Evolutionary conservation across 2,329 filamentous ascomycete genomes (phyloP), one percentile per base, ranked within the genome.

Genomic region (Uncinocarpus reesii): DNA sequence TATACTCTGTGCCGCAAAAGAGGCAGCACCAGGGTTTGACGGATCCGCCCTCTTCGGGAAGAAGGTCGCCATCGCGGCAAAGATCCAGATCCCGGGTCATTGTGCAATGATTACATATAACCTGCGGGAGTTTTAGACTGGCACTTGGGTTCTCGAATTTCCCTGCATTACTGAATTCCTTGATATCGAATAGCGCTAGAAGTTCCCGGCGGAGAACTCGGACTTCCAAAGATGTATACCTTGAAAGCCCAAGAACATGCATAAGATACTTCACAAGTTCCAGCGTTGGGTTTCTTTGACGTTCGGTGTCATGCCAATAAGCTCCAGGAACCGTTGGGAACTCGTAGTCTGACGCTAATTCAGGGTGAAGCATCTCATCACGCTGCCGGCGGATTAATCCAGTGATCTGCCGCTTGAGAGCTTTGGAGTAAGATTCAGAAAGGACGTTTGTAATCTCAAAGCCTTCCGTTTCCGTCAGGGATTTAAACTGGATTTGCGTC

Each of bases 211-310:
- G 81, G 0, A 98, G 75, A 1, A 94, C 73, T 4, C 92, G 81
- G 2, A 87, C 88, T 66, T 96, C 90, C 41, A 94, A 79, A 0
- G 81, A 83, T 58, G 94, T 92, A 57, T 86, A 86, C 65, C 90
- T 92, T 68, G 95, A 92, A 0, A 98, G 77, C 28, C 80, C 85
- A 4, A 98, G 74, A 7, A 98, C 84, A 63, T 96, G 90, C 80
- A 93, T 93, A 36, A 98, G 77, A 15, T 79, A 80, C 67, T 96
- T 98, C 57, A 95, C 87, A 2, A 98, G 78, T 65, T 96, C 89
- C 0, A 98, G 76, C 0, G 87, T 80, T 0, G 90, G 85, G 58
- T 92, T 90, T 50, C 72, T 73, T 43, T 70, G 68, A 37, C 66
- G 87, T 83, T 0, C 86, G 15, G 62, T 61, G 23, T 65, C 60